Evolutionary conservation across 495 filamentous ascomycete species (phyloP).

Genomic region (Penicillium bialowiezense): DNA sequence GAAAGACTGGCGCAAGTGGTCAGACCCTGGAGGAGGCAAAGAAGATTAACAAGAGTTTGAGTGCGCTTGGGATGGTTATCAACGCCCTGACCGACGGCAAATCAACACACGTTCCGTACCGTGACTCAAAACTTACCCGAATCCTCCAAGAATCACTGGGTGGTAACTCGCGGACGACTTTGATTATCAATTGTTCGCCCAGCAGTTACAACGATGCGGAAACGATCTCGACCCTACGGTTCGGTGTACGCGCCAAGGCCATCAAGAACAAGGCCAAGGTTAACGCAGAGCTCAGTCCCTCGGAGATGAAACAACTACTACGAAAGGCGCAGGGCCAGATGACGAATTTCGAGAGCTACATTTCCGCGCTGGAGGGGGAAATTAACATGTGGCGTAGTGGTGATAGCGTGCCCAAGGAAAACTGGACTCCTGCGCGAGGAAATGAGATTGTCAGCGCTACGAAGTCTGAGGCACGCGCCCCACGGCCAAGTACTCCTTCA

Average conservation of each 20-base stretch:
- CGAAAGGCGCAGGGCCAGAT: constrained; percentile 90
- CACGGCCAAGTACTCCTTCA: constrained; percentile 78
- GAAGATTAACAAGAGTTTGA: constrained; percentile 99
- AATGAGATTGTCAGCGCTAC: constrained; percentile 54
- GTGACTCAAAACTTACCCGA: constrained; percentile 96
- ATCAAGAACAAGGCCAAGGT: constrained; percentile 99
- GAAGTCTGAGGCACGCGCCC: constrained; percentile 58
- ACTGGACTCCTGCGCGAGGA: constrained; percentile 62
- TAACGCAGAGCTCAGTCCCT: constrained; percentile 93
- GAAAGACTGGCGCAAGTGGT: constrained; percentile 96
- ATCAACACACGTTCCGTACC: constrained; percentile 95
- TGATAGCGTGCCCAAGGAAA: constrained; percentile 84
- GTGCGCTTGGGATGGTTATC: constrained; percentile 97
- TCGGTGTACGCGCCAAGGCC: constrained; percentile 94
- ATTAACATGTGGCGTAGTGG: constrained; percentile 83
- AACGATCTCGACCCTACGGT: constrained; percentile 88
- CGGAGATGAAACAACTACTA: constrained; percentile 87
- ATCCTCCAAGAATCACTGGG: constrained; percentile 95
- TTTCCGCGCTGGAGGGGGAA: constrained; percentile 80
- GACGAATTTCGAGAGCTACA: constrained; percentile 81
- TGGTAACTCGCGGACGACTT: constrained; percentile 93
- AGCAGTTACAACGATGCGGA: constrained; percentile 98
- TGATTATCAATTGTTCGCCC: constrained; percentile 98
- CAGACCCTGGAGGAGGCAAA: constrained; percentile 98
- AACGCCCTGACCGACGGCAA: constrained; percentile 96